Evolutionary conservation across 371 early-diverging fungal species (phyloP).

Genomic region (Mucor ambiguus): DNA sequence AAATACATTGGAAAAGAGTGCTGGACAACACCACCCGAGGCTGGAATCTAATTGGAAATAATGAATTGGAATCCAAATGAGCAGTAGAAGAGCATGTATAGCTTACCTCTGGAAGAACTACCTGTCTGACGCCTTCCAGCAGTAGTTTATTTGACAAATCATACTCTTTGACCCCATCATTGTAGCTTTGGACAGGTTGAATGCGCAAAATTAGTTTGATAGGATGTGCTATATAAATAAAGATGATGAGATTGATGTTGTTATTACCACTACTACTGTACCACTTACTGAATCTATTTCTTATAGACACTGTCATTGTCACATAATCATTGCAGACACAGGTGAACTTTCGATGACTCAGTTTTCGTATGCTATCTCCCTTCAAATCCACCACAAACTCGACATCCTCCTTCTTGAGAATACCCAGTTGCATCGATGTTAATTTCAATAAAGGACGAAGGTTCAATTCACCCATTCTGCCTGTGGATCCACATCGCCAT

Average conservation of each 20-base stretch:
- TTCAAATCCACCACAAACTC: constrained; percentile 51
- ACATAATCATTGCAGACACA: constrained; percentile 58
- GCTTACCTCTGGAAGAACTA: constrained; percentile 59
- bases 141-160: constrained; percentile 57
- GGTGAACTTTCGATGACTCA: constrained; percentile 42
- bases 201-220: constrained; percentile 60
- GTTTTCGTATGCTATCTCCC: constrained; percentile 25
- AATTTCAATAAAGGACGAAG: constrained; percentile 55
- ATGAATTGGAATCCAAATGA: background rate
- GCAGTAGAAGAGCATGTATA: background rate
- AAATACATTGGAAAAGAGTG: constrained; percentile 58
- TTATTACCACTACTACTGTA: background rate
- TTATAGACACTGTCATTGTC: constrained; percentile 51
- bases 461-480: constrained; percentile 56
- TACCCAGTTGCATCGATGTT: constrained; percentile 50
- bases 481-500: constrained; percentile 47
- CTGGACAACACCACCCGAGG: constrained; percentile 8
- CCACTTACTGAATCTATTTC: constrained; percentile 49
- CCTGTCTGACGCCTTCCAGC: constrained; percentile 62
- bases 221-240: constrained; percentile 35
- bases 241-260: background rate
- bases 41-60: constrained; percentile 27
- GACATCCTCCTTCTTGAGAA: constrained; percentile 63
- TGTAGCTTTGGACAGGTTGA: constrained; percentile 67
- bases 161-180: constrained; percentile 62